These are phyloP conservation scores for Zizania palustris DNA, from an alignment of 202 grass and related monocot genomes.

Conservation along the genomic window DNA sequence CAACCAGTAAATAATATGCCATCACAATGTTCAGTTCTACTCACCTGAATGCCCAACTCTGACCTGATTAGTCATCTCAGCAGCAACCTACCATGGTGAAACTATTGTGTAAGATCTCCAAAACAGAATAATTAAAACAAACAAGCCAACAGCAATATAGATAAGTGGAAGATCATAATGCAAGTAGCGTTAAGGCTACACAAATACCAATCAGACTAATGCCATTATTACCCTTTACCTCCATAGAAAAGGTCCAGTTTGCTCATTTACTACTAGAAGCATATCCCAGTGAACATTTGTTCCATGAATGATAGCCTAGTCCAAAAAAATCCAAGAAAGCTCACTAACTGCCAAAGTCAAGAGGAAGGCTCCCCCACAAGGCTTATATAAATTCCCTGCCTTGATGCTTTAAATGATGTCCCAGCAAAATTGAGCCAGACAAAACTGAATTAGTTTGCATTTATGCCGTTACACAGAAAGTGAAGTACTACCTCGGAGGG, in stretches of 20 bases:
- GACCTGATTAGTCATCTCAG: conserved; percentile 79
- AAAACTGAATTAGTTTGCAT: conserved; percentile 48
- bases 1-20: conserved; percentile 25
- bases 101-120: conserved; percentile 27
- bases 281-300: conserved; percentile 8
- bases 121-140: conserved; percentile 3
- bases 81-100: conserved; percentile 59
- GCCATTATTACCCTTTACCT: not conserved
- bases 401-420: conserved; percentile 42
- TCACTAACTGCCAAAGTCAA: conserved; percentile 36
- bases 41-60: conserved; percentile 77
- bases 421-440: conserved; percentile 51
- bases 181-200: not conserved
- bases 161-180: conserved; percentile 4
- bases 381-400: conserved; percentile 42
- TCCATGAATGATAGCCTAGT: conserved; percentile 25
- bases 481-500: conserved; percentile 54
- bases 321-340: conserved; percentile 36
- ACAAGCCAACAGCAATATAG: not conserved
- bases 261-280: conserved; percentile 15
- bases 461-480: conserved; percentile 39
- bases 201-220: not conserved
- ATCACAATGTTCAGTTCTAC: conserved; percentile 43
- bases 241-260: conserved; percentile 17
- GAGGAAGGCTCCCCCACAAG: conserved; percentile 40